phyloP scores from a whole-genome alignment of 2,329 filamentous ascomycete species.

The Fusarium xylarioides region DNA sequence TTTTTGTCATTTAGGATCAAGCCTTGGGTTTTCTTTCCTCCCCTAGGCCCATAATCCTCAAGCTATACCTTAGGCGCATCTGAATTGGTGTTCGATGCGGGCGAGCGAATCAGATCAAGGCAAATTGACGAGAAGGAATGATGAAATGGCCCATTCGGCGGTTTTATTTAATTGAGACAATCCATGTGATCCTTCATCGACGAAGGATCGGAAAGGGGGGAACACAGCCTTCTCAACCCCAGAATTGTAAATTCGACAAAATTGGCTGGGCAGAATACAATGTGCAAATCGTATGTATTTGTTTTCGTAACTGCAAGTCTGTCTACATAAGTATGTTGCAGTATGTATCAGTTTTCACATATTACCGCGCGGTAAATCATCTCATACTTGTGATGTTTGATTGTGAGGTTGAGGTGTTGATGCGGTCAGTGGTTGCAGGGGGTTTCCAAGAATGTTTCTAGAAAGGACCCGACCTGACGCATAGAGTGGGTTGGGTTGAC shows the following conservation, averaged over 20 bases:
- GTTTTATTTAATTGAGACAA: slow-evolving; percentile 24
- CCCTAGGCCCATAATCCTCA: not conserved
- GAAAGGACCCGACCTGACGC: not conserved
- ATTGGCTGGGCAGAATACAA: not conserved
- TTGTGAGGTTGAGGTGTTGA: not conserved
- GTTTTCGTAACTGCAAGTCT: not conserved
- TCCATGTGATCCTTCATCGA: slow-evolving; percentile 16
- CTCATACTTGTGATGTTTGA: not conserved
- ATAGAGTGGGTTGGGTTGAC: not conserved
- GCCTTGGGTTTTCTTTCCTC: too few relatives aligned
- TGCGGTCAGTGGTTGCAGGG: not conserved
- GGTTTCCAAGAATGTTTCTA: slow-evolving; percentile 7
- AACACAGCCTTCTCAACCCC: slow-evolving; percentile 15
- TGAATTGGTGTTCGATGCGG: not conserved
- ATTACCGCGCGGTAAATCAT: not conserved
- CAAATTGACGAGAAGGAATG: slow-evolving; percentile 7
- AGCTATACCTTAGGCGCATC: not conserved
- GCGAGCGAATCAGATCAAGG: slow-evolving; percentile 8
- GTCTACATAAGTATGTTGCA: not conserved
- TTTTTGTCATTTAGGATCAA: too few relatives aligned
- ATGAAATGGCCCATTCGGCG: not conserved
- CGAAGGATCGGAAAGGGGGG: slow-evolving; percentile 5
- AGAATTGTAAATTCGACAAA: not conserved
- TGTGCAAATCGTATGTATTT: not conserved
- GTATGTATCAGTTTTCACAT: not conserved